A percentile compares a stretch with the other conserved stretches of the same genome.
Evolutionary conservation across 495 filamentous ascomycete genomes (phyloP).

Genomic region (Pyrenopolyporus hunteri): DNA sequence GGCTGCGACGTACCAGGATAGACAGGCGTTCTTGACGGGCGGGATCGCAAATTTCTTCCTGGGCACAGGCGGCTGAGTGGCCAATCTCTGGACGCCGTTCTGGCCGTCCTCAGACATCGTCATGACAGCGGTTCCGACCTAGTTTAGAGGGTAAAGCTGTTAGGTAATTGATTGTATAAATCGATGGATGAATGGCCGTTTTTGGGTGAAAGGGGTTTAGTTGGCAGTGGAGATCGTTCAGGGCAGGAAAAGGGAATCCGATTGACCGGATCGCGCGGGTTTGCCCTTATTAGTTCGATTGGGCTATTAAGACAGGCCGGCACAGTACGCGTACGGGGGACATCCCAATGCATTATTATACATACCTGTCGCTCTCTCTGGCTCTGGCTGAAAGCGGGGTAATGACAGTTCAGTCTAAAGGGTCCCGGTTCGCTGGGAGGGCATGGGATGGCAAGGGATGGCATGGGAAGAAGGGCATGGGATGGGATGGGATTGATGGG

Average conservation of each 20-base stretch:
- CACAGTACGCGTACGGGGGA: too few species aligned
- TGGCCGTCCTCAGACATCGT: constrained; percentile 36
- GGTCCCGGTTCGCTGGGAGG: neutral
- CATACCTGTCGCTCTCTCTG: neutral
- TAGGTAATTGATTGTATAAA: constrained; percentile 35
- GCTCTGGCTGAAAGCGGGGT: constrained; percentile 35
- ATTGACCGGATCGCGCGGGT: constrained; percentile 32
- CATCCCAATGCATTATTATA: neutral
- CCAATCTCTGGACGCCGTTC: constrained; percentile 30
- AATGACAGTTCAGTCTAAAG: constrained; percentile 1
- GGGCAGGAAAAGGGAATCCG: constrained; percentile 19
- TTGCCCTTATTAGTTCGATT: neutral
- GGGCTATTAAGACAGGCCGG: too few species aligned
- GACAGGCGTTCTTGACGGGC: constrained; percentile 68
- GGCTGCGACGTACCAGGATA: constrained; percentile 60
- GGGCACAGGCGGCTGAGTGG: constrained; percentile 30
- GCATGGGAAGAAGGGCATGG: neutral
- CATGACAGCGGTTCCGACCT: constrained; percentile 9
- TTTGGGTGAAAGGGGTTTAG: constrained; percentile 14
- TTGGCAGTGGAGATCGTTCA: constrained; percentile 32
- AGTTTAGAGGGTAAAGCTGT: constrained; percentile 4
- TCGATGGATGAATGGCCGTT: constrained; percentile 6
- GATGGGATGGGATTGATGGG: too few species aligned
- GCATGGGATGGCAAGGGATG: neutral
- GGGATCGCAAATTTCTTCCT: constrained; percentile 55